Evolutionary conservation across 495 filamentous ascomycete genomes (phyloP).

Genomic region (Pyronema domesticum): DNA sequence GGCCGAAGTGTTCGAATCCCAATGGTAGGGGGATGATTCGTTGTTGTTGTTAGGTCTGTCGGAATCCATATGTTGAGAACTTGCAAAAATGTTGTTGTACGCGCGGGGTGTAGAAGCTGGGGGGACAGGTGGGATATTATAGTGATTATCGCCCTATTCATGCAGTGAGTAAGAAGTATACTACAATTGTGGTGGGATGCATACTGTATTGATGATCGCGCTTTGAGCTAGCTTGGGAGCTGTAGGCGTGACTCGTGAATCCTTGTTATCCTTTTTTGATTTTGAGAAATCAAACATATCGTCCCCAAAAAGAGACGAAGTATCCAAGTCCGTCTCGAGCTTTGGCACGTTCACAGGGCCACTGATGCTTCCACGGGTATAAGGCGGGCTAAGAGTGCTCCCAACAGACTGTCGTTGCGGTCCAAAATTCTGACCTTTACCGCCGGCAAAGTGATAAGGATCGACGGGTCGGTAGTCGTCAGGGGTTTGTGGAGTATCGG

Average conservation of each 20-base stretch:
- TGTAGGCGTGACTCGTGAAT: slow-evolving; percentile 14
- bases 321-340: slow-evolving; percentile 22
- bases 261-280: slow-evolving; percentile 8
- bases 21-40: slow-evolving; percentile 21
- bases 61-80: slow-evolving; percentile 14
- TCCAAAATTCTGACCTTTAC: too few relatives aligned
- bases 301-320: slow-evolving; percentile 22
- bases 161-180: not conserved
- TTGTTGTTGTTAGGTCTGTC: slow-evolving; percentile 19
- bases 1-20: slow-evolving; percentile 15
- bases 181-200: not conserved
- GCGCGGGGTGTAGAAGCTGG: slow-evolving; percentile 17
- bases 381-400: not conserved
- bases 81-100: slow-evolving; percentile 21
- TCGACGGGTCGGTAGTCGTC: slow-evolving; percentile 18
- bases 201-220: slow-evolving; percentile 20
- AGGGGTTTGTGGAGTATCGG: slow-evolving; percentile 22
- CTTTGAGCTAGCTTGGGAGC: slow-evolving; percentile 23
- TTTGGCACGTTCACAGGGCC: slow-evolving; percentile 12
- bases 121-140: slow-evolving; percentile 20
- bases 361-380: slow-evolving; percentile 15
- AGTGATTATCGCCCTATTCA: slow-evolving; percentile 20
- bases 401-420: not conserved
- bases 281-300: slow-evolving; percentile 23
- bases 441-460: not conserved